These are phyloP conservation scores for Solanum clarkiae DNA, from an alignment of 257 asterid species.

Conservation along the genomic window DNA sequence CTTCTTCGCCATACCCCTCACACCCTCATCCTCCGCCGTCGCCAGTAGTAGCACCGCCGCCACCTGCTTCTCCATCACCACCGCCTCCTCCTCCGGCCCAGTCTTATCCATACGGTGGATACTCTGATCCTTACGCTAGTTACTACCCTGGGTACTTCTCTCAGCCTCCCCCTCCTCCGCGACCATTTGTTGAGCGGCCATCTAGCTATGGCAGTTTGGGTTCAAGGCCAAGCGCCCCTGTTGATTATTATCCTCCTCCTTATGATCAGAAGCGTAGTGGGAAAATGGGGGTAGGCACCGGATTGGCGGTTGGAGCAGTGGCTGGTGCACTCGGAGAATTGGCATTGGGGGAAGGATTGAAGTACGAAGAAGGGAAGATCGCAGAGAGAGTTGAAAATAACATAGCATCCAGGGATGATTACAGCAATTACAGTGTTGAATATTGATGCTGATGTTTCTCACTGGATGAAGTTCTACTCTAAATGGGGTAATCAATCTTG, in stretches of 20 bases:
- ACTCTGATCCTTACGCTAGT: constrained; percentile 39
- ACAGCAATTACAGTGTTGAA: constrained; percentile 37
- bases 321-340: constrained; percentile 66
- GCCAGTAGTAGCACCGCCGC: neutral
- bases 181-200: constrained; percentile 43
- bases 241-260: constrained; percentile 42
- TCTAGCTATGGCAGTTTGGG: constrained; percentile 45
- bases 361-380: constrained; percentile 50
- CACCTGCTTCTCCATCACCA: constrained; percentile 19
- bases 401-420: constrained; percentile 38
- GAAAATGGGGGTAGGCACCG: constrained; percentile 45
- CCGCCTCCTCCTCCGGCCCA: constrained; percentile 29
- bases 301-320: constrained; percentile 52
- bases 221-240: constrained; percentile 82
- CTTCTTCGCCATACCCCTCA: constrained; percentile 25
- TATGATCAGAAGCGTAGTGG: constrained; percentile 51
- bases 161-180: constrained; percentile 30
- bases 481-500: neutral
- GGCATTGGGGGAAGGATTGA: constrained; percentile 57
- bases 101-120: constrained; percentile 19
- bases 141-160: constrained; percentile 55
- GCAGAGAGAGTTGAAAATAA: constrained; percentile 42
- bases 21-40: constrained; percentile 18
- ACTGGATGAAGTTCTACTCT: neutral
- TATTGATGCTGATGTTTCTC: constrained; percentile 18